phyloP scores from a whole-genome alignment of 2,329 filamentous ascomycete genomes.

The Phoma sp. region DNA sequence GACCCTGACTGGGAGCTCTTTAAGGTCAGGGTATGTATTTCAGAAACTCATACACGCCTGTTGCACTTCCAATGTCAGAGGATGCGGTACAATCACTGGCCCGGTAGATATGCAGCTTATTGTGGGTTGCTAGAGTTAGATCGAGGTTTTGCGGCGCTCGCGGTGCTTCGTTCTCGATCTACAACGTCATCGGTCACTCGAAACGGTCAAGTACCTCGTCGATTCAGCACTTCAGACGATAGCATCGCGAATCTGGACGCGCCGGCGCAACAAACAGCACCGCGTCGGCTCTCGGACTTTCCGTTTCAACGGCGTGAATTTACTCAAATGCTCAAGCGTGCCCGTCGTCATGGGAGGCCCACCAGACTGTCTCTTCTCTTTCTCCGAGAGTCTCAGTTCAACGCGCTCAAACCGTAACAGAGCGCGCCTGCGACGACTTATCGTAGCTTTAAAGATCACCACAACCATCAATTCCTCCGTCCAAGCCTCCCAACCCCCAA shows the following conservation, averaged over 20 bases:
- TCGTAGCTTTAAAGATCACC: background rate
- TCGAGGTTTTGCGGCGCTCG: conserved; percentile 1
- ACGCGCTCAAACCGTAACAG: conserved; percentile 12
- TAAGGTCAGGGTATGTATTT: background rate
- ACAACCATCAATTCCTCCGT: background rate
- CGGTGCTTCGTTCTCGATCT: conserved; percentile 20
- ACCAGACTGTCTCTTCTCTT: background rate
- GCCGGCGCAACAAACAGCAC: conserved; percentile 29
- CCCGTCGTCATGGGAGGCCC: conserved; percentile 2
- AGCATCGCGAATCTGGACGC: conserved; percentile 34
- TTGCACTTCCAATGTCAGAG: background rate
- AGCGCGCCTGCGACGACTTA: conserved; percentile 4
- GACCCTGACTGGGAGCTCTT: conserved; percentile 1
- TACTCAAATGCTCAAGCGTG: conserved; percentile 5
- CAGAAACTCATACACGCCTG: too few relatives aligned
- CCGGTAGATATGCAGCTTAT: background rate
- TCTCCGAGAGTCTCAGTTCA: conserved; percentile 5
- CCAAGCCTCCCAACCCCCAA: background rate
- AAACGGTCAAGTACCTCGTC: conserved; percentile 44
- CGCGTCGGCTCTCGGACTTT: conserved; percentile 21
- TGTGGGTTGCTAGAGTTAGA: background rate
- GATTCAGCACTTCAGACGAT: conserved; percentile 42
- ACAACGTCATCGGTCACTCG: conserved; percentile 46
- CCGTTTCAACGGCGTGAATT: conserved; percentile 7
- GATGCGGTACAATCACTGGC: background rate